Base-by-base conservation (phyloP, 1,284 basidiomycete genomes). In the Omphalotus olearius region DNA sequence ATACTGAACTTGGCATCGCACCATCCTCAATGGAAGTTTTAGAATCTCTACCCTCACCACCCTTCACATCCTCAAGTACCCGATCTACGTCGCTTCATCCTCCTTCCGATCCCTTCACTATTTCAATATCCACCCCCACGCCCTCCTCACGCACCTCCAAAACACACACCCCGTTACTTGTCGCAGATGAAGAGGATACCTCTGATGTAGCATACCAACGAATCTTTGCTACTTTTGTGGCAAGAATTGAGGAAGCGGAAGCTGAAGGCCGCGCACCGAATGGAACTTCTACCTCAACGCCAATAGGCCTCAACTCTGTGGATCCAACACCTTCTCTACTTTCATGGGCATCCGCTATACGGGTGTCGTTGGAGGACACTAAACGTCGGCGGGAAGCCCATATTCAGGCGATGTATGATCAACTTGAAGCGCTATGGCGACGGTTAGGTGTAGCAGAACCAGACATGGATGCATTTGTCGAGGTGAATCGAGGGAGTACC, bases 351-450 rank as follows among this genome's bases (percentile, higher is more conserved):
- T 70, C 76, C 33, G 63, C 70, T 18, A 70, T 80, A 26, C 78
- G 74, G n/a, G 58, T 68, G 0, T 77, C 80, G n/a, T 73, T 93
- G 26, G 82, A 84, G 55, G 82, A 85, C 11, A 71, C 80, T 47
- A 91, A 91, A 65, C 73, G 76, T 30, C 71, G 76, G 26, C 75
- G 91, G 13, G 89, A 92, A 61, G 68, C 78, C 3, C 81, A 83
- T 57, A 93, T 94, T 35, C 92, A 94, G 63, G 76, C 81, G 1
- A 85, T 93, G 75, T 94, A 92, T 62, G 91, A 94, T 64, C 83
- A 91, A 56, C 76, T 94, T 1, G 91, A 91, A 62, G 79, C 79
- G 0, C 73, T 94, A 2, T 94, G 91, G 91, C 78, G 76, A 50
- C 71, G 90, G 52, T 74, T 93, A 50, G 91, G 88, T 13, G 82